Evolutionary conservation across 306 rosid genomes (phyloP).

Genomic region (Oxytropis ochrocephala): DNA sequence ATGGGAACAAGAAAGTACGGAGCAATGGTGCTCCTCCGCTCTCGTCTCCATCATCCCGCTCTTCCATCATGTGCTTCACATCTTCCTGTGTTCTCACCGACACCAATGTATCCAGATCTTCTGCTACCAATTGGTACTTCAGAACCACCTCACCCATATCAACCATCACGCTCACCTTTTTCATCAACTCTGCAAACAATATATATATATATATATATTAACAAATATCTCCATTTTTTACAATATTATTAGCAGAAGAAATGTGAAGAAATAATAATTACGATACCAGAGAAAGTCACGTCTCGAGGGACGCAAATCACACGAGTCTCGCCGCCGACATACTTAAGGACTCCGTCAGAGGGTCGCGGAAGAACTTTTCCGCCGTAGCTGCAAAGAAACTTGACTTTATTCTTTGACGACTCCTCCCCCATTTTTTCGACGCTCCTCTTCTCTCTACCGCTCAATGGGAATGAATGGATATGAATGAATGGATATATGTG

Average conservation of each 20-base stretch:
- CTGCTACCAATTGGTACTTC: constrained; percentile 57
- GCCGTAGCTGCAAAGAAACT: constrained; percentile 79
- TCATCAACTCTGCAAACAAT: constrained; percentile 51
- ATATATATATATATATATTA: too few relatives aligned
- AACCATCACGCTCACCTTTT: constrained; percentile 35
- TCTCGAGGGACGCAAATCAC: constrained; percentile 52
- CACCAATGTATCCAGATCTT: constrained; percentile 66
- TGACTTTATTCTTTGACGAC: constrained; percentile 50
- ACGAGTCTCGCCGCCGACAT: constrained; percentile 89
- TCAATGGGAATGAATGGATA: too few relatives aligned
- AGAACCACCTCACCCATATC: constrained; percentile 53
- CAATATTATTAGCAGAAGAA: neutral
- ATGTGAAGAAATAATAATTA: neutral
- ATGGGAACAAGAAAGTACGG: constrained; percentile 56
- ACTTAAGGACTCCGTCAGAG: constrained; percentile 61
- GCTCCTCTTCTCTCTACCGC: too few relatives aligned
- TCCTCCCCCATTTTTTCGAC: constrained; percentile 13
- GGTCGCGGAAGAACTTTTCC: constrained; percentile 79
- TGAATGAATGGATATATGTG: too few relatives aligned
- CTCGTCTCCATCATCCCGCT: constrained; percentile 51
- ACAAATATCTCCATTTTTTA: too few relatives aligned
- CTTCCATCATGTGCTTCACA: constrained; percentile 70
- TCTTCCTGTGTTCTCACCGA: constrained; percentile 61
- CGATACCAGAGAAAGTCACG: constrained; percentile 49
- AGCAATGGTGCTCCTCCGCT: constrained; percentile 40